These are phyloP conservation scores for Lithohypha guttulata DNA, from an alignment of 2,329 filamentous ascomycete species.

Conservation along the genomic window DNA sequence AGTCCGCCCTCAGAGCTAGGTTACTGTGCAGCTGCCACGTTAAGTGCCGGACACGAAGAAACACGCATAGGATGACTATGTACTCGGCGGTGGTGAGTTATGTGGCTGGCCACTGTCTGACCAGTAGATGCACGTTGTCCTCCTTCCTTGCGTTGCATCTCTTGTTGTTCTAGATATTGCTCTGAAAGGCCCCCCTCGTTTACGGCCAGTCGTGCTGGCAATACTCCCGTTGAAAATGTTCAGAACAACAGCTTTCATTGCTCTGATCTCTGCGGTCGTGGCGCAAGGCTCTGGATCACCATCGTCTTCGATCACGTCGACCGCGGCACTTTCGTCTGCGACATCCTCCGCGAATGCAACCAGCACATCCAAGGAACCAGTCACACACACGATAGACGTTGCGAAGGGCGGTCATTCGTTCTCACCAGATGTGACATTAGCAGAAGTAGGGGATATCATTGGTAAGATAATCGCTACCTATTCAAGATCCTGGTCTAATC, in stretches of 20 bases:
- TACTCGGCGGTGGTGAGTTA: too few relatives aligned
- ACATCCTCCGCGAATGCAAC: slow-evolving; percentile 8
- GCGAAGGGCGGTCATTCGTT: slow-evolving; percentile 16
- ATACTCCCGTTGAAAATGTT: too few relatives aligned
- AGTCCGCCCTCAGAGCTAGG: too few relatives aligned
- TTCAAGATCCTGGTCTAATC: neutral
- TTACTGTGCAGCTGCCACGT: too few relatives aligned
- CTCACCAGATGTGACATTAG: slow-evolving; percentile 17
- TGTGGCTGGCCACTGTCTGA: too few relatives aligned
- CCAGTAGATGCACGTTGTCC: too few relatives aligned
- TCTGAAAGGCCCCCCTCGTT: too few relatives aligned
- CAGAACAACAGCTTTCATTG: neutral
- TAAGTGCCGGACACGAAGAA: too few relatives aligned
- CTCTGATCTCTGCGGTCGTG: neutral
- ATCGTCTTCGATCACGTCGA: neutral
- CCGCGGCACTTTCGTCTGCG: neutral
- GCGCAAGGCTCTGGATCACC: neutral
- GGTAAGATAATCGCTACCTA: slow-evolving; percentile 3
- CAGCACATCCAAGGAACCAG: slow-evolving; percentile 11
- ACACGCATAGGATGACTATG: too few relatives aligned
- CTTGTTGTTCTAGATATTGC: too few relatives aligned
- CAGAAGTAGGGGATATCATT: slow-evolving; percentile 18
- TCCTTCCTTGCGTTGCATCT: too few relatives aligned
- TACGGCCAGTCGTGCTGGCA: too few relatives aligned
- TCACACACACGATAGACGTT: slow-evolving; percentile 18